A percentile compares a stretch with the other conserved stretches of the same genome.
Conservation (phyloP, 306 rosid genomes). For the Pachyrhizus erosus region DNA sequence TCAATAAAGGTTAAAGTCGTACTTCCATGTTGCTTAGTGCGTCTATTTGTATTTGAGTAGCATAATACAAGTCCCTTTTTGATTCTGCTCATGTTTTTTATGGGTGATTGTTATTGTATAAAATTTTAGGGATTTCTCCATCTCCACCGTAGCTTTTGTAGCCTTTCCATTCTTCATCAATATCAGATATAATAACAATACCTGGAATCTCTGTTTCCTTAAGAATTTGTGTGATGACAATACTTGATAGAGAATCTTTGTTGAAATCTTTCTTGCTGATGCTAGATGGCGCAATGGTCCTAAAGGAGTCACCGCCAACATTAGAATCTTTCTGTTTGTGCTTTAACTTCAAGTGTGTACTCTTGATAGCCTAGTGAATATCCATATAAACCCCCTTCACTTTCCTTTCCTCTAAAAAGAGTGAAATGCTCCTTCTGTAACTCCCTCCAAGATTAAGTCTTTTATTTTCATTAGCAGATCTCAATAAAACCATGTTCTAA, state of each 20-base stretch:
- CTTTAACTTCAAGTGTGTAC: neutral
- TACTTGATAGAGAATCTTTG: neutral
- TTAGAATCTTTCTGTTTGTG: neutral
- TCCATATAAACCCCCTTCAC: neutral
- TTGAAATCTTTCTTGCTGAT: neutral
- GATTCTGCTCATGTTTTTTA: neutral
- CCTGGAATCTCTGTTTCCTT: neutral
- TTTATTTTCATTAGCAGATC: neutral
- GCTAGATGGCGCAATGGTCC: neutral
- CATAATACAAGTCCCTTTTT: neutral
- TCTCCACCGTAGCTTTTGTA: neutral
- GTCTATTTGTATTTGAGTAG: neutral
- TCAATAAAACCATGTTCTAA: neutral
- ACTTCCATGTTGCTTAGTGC: neutral
- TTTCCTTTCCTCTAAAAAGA: neutral
- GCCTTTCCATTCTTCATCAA: neutral
- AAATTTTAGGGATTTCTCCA: neutral
- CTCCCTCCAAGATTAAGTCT: neutral
- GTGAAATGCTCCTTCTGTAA: neutral
- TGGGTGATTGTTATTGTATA: neutral
- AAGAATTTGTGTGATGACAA: neutral
- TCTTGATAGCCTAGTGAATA: neutral
- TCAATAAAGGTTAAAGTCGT: neutral
- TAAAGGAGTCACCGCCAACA: neutral
- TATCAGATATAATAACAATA: neutral